phyloP scores from a whole-genome alignment of 495 filamentous ascomycete species.

The Xylaria scruposa region DNA sequence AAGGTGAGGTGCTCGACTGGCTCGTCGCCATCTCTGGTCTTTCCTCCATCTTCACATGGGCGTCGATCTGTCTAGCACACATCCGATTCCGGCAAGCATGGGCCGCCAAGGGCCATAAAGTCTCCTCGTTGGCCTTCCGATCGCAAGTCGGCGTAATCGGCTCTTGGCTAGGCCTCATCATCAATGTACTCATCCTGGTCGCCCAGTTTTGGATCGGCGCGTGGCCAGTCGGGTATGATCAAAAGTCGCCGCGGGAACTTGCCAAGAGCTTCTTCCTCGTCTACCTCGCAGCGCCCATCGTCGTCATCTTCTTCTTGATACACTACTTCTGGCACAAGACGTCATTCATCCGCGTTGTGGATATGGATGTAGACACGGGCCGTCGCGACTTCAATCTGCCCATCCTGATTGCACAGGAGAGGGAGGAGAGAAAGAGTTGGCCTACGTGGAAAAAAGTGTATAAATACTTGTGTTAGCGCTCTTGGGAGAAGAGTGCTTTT shows the following conservation, averaged over 20 bases:
- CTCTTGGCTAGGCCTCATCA: constrained; percentile 80
- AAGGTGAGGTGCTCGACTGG: constrained; percentile 78
- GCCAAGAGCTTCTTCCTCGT: constrained; percentile 74
- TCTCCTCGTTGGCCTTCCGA: constrained; percentile 79
- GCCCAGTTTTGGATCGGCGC: constrained; percentile 95
- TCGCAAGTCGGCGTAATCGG: constrained; percentile 82
- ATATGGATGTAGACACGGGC: constrained; percentile 92
- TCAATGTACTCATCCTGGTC: constrained; percentile 82
- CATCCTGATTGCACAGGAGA: constrained; percentile 77
- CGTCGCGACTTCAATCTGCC: constrained; percentile 82
- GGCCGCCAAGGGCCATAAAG: constrained; percentile 68
- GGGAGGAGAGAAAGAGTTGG: constrained; percentile 73
- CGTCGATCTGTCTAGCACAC: constrained; percentile 84
- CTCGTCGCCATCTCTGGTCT: constrained; percentile 89
- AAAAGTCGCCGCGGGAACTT: constrained; percentile 49
- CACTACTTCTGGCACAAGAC: constrained; percentile 85
- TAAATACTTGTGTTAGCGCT: constrained; percentile 54
- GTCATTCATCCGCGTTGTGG: constrained; percentile 62
- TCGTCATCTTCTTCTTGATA: constrained; percentile 72
- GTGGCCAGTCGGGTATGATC: constrained; percentile 70
- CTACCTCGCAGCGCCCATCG: constrained; percentile 86
- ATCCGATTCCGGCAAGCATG: constrained; percentile 91
- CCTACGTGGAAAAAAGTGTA: constrained; percentile 86
- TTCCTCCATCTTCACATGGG: constrained; percentile 93
- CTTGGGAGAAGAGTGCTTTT: not conserved